Evolutionary conservation across 768 basidiomycete genomes (phyloP).

Genomic region (Russula virescens): DNA sequence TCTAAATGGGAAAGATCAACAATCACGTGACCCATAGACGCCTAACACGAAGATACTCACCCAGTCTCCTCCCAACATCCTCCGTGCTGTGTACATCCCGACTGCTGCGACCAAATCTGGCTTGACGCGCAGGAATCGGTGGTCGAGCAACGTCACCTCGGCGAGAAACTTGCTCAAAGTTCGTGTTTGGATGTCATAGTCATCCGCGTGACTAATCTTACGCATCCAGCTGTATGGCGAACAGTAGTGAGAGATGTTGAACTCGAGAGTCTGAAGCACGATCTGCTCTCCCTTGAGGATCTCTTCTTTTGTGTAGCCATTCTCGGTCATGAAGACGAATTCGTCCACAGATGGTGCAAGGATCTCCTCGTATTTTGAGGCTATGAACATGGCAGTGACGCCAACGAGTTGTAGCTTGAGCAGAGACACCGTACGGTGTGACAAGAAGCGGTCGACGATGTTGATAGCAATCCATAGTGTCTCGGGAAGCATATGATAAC

Average conservation of each 20-base stretch:
- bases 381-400: slow-evolving; percentile 98
- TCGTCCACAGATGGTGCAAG: slow-evolving; percentile 96
- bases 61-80: slow-evolving; percentile 95
- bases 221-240: slow-evolving; percentile 99
- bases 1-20: slow-evolving; percentile 42
- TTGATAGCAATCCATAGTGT: slow-evolving; percentile 99
- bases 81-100: slow-evolving; percentile 93
- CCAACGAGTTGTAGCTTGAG: slow-evolving; percentile 93
- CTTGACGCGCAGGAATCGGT: slow-evolving; percentile 89
- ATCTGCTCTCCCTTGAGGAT: slow-evolving; percentile 98
- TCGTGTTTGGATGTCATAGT: slow-evolving; percentile 96
- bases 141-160: slow-evolving; percentile 89
- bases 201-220: slow-evolving; percentile 96
- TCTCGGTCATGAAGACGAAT: slow-evolving; percentile 97
- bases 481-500: slow-evolving; percentile 98
- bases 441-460: slow-evolving; percentile 76
- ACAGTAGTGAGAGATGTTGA: slow-evolving; percentile 94
- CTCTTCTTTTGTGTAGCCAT: slow-evolving; percentile 89
- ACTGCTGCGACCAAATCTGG: slow-evolving; percentile 92
- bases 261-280: slow-evolving; percentile 90
- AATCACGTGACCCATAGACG: slow-evolving; percentile 24
- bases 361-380: slow-evolving; percentile 99
- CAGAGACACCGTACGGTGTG: slow-evolving; percentile 66
- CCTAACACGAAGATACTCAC: slow-evolving; percentile 47
- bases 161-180: slow-evolving; percentile 97